These are phyloP conservation scores for Cercospora janseana DNA, from an alignment of 2,329 filamentous ascomycete species.

Conservation along the genomic window DNA sequence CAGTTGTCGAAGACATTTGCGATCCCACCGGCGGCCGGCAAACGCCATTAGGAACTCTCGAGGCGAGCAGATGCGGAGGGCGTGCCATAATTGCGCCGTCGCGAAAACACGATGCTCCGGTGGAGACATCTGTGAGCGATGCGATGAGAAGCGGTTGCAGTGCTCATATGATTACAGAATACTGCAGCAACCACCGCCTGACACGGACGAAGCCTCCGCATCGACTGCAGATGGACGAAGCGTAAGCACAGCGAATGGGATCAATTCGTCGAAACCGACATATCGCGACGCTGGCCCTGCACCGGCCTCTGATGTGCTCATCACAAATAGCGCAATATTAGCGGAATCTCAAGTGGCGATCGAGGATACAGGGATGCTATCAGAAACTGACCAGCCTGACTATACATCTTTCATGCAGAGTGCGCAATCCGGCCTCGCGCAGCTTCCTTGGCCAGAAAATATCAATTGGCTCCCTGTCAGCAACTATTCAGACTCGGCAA, in stretches of 20 bases:
- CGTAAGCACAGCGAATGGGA: too few species aligned
- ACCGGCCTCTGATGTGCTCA: too few species aligned
- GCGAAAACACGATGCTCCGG: slow-evolving; percentile 14
- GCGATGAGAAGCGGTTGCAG: not conserved
- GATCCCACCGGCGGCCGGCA: slow-evolving; percentile 2
- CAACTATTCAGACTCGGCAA: not conserved
- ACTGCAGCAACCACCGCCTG: not conserved
- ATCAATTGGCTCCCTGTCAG: slow-evolving; percentile 5
- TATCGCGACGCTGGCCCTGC: too few species aligned
- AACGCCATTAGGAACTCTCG: not conserved
- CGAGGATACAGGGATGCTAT: too few species aligned
- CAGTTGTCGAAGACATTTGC: slow-evolving; percentile 9
- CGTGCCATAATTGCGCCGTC: slow-evolving; percentile 4
- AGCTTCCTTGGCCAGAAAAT: not conserved
- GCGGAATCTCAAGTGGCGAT: too few species aligned
- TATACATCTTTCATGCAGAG: not conserved
- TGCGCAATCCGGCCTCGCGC: not conserved
- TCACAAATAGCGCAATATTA: too few species aligned
- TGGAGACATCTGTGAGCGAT: slow-evolving; percentile 6
- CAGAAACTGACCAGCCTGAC: not conserved
- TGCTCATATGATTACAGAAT: slow-evolving; percentile 4
- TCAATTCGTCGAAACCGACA: too few species aligned
- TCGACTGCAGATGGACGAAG: too few species aligned
- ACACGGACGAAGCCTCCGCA: not conserved
- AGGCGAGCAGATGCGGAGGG: not conserved